phyloP scores from a whole-genome alignment of 1,139 yeast genomes.

The Lodderomyces pseudojiufengensis region DNA sequence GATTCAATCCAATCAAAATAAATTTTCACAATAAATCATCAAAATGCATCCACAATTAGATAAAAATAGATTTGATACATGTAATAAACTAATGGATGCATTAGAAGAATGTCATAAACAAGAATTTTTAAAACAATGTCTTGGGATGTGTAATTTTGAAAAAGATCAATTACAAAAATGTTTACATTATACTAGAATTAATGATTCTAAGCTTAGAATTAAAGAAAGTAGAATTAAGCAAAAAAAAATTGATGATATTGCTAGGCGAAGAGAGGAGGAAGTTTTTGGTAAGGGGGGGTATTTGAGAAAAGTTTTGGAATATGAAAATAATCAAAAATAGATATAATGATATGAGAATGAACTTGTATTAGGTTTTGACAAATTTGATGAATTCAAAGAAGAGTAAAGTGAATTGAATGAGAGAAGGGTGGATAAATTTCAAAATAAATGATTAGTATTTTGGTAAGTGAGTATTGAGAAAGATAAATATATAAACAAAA shows the following conservation, averaged over 20 bases:
- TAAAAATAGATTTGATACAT: constrained; percentile 48
- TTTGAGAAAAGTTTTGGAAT: constrained; percentile 61
- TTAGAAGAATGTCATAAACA: constrained; percentile 84
- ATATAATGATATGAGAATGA: not conserved
- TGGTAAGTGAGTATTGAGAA: too few relatives aligned
- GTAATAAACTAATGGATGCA: constrained; percentile 81
- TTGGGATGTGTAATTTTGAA: constrained; percentile 83
- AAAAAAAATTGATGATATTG: constrained; percentile 49
- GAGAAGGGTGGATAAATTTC: too few relatives aligned
- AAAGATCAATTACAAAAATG: constrained; percentile 78
- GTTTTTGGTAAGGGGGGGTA: constrained; percentile 75
- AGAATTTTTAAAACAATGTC: constrained; percentile 66
- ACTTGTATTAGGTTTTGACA: too few relatives aligned
- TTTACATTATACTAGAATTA: constrained; percentile 71
- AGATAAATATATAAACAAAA: too few relatives aligned
- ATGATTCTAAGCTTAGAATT: constrained; percentile 63
- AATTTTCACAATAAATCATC: too few relatives aligned
- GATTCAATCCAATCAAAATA: too few relatives aligned
- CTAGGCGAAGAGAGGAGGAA: constrained; percentile 68
- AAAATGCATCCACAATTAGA: constrained; percentile 49
- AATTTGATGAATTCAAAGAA: too few relatives aligned
- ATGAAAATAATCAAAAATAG: constrained; percentile 14
- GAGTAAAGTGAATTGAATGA: too few relatives aligned
- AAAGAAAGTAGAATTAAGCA: constrained; percentile 54
- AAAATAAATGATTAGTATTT: too few relatives aligned